Evolutionary conservation across 352 stramenopile genomes (phyloP), one percentile per base, ranked within the genome.

Genomic region (Globisporangium echinulatum): DNA sequence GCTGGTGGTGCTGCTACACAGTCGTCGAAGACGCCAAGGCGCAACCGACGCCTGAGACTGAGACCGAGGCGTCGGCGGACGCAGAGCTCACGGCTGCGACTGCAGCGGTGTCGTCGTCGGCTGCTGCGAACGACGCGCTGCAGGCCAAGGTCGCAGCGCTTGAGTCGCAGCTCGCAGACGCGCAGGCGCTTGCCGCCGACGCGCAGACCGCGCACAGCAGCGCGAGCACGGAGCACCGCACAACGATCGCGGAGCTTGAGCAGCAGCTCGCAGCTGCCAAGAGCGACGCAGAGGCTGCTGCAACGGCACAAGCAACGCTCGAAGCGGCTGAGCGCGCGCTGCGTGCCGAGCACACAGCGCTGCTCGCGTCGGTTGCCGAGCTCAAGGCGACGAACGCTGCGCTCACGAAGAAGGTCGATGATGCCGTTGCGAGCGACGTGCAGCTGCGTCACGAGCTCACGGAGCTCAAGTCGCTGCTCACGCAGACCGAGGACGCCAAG

Each of bases 401-500:
- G 52, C 49, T 79, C 1, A 68, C 56, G 39, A 60, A 59, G 19
- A 62, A 82, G 55, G 59, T 79, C 11, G 68, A 77, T 1, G 46
- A 64, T 39, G 54, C 59, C 0, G 52, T 60, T 33, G 54, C 47
- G 14, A 60, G 52, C n/a, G 59, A 64, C 25, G 59, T 59, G 52
- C 52, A 58, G 39, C 53, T 64, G 37, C 59, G 54, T 5, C 47
- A 58, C 40, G 52, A 64, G n/a, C 44, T 64, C 37, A 51, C 38
- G 17, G 72, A 79, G 52, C 50, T 69, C 19, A 64, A 78, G 53
- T 57, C 62, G 49, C 36, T 60, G 40, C 52, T 82, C 33, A 53
- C 61, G 14, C 49, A 67, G 37, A 70, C 77, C 10, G 63, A 79
- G 56, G 64, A 71, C 7, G 69, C 75, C 19, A 69, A 78, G 42